A percentile compares a stretch with the other conserved stretches of the same genome.
phyloP scores from a whole-genome alignment of 1,284 basidiomycete genomes.

The Fomitopsis pinicola region DNA sequence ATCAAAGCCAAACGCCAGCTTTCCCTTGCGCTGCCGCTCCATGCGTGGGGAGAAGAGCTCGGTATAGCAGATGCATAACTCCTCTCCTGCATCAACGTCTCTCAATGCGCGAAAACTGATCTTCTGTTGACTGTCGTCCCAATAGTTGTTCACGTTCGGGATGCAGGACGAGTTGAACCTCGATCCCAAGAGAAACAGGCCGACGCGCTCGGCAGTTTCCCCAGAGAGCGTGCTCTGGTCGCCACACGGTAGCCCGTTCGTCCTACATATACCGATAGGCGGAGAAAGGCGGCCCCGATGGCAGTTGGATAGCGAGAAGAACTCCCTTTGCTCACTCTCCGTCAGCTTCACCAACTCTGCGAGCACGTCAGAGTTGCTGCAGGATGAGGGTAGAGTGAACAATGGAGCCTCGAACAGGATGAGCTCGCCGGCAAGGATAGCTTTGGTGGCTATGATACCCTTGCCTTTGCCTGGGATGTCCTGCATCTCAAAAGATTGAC shows the following conservation, averaged over 20 bases:
- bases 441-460: conserved; percentile 21
- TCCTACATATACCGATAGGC: background rate
- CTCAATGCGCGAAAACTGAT: conserved; percentile 25
- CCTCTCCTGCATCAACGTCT: conserved; percentile 45
- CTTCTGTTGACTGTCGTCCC: conserved; percentile 14
- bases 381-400: conserved; percentile 12
- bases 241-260: conserved; percentile 2
- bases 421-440: conserved; percentile 19
- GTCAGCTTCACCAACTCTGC: conserved; percentile 8
- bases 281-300: background rate
- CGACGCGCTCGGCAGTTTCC: background rate
- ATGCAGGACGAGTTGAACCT: conserved; percentile 26
- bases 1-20: conserved; percentile 49
- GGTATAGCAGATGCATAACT: conserved; percentile 56
- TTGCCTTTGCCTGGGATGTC: conserved; percentile 22
- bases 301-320: conserved; percentile 3
- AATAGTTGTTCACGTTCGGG: conserved; percentile 24
- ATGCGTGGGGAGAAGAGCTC: conserved; percentile 20
- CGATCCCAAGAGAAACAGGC: conserved; percentile 16
- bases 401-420: conserved; percentile 25
- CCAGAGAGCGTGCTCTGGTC: background rate
- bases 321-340: conserved; percentile 17
- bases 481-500: background rate
- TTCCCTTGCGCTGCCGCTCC: conserved; percentile 35
- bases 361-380: background rate